These are phyloP conservation scores for Lipomyces spencermartinsiae DNA, from an alignment of 805 yeast species.

Conservation along the genomic window DNA sequence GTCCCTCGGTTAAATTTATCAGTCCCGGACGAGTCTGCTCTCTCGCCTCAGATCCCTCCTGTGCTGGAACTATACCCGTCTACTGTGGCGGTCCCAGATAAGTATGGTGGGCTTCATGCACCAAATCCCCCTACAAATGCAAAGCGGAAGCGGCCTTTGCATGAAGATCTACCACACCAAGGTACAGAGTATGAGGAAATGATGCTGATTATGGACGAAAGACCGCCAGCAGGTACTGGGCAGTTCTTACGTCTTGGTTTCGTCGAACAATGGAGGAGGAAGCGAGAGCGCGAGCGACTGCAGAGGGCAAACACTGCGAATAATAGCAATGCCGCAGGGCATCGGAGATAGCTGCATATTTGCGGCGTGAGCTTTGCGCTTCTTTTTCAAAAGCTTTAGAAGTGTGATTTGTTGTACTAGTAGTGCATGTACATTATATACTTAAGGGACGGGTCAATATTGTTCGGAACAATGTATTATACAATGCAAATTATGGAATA, in stretches of 20 bases:
- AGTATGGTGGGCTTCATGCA: constrained; percentile 37
- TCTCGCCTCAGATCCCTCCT: background rate
- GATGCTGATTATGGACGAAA: constrained; percentile 73
- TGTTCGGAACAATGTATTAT: background rate
- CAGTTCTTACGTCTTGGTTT: constrained; percentile 88
- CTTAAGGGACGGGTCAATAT: background rate
- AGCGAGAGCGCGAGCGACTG: constrained; percentile 55
- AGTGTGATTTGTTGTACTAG: background rate
- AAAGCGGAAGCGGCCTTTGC: constrained; percentile 54
- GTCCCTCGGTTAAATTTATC: constrained; percentile 77
- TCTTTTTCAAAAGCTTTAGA: background rate
- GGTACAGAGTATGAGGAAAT: constrained; percentile 83
- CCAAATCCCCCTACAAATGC: constrained; percentile 47
- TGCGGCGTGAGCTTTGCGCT: background rate
- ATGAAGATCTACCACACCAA: constrained; percentile 75
- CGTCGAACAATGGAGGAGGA: constrained; percentile 82
- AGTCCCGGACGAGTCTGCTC: constrained; percentile 59
- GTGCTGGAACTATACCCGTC: constrained; percentile 9
- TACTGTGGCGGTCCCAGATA: constrained; percentile 16
- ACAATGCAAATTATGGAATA: background rate
- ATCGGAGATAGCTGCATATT: constrained; percentile 6
- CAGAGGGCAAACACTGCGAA: constrained; percentile 17
- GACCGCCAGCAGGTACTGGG: constrained; percentile 51
- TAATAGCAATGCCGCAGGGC: constrained; percentile 4
- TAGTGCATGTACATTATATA: background rate